Base-by-base conservation (phyloP, 805 yeast genomes). In the Lipomyces sp. region DNA sequence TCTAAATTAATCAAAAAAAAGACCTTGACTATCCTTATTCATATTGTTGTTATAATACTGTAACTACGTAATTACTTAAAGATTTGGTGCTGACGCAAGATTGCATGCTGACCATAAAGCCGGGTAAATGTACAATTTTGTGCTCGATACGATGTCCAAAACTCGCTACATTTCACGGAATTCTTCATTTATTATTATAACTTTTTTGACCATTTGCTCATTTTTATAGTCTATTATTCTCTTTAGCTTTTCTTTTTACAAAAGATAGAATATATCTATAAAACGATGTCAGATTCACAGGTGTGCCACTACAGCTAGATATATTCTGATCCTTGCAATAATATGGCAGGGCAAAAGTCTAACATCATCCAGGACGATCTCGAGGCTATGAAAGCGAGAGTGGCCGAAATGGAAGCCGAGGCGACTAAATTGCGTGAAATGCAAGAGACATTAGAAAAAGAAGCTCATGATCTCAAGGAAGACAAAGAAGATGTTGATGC, bases 401-500 rank as follows among this genome's bases (percentile, higher is more conserved):
- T 84, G 77, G 82, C 79, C 33, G 84, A 82, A 70, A 84, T 88
- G 82, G 87, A 85, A 69, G 83, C 83, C 63, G 93, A 89, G 74
- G 86, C 90, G 4, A 85, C 85, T 2, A 81, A 81, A 72, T 79
- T 89, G 51, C 80, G 88, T 64, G 88, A 85, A 70, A 78, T 88
- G 74, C 90, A 88, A 68, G 82, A 78, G 18, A 81, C 81, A 54
- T 73, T 83, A 13, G 82, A 81, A 51, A 77, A 77, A 61, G 83
- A 82, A 57, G 78, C 80, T 56, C 79, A 77, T 33, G 81, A 73
- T 63, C 77, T 76, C 69, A 75, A 72, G 67, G 87, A 78, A 74
- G 82, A 82, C 71, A 85, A 84, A 73, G 85, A 84, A 71, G 92
- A 88, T 63, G 83, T 87, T n/a, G 97, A 91, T 75, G 81, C 89